Evolutionary conservation across 805 yeast species (phyloP).

Genomic region (Pichia kluyveri): DNA sequence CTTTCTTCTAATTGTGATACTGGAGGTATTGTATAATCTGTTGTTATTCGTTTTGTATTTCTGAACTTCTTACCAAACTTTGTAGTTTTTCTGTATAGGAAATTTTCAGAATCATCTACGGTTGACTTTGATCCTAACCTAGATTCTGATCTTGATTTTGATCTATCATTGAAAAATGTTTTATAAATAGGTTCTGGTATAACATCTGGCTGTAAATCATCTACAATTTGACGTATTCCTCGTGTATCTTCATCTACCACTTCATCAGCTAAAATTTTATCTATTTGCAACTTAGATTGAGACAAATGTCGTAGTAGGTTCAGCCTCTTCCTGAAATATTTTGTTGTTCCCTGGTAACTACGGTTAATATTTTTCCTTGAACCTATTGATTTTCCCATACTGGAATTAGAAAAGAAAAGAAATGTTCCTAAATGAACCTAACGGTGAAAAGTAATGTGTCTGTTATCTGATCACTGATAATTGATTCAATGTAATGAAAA

Average conservation of each 20-base stretch:
- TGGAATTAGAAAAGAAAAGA: background rate
- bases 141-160: no score
- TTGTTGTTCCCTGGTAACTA: background rate
- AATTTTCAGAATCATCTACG: no score
- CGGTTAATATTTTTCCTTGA: background rate
- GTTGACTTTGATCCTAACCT: no score
- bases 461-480: no score
- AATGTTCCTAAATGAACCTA: background rate
- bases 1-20: conserved; percentile 8
- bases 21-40: conserved; percentile 4
- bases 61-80: background rate
- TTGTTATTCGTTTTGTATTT: background rate
- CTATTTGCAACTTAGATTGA: background rate
- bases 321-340: background rate
- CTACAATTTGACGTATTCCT: background rate
- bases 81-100: no score
- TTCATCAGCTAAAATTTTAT: background rate
- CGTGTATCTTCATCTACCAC: conserved; percentile 6
- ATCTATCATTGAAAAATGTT: no score
- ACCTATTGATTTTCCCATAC: background rate
- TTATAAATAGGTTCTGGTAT: background rate
- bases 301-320: conserved; percentile 6
- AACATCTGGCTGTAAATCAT: background rate
- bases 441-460: no score
- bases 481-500: no score